Conservation (phyloP, 805 yeast genomes). For the Lachancea mirantina region DNA sequence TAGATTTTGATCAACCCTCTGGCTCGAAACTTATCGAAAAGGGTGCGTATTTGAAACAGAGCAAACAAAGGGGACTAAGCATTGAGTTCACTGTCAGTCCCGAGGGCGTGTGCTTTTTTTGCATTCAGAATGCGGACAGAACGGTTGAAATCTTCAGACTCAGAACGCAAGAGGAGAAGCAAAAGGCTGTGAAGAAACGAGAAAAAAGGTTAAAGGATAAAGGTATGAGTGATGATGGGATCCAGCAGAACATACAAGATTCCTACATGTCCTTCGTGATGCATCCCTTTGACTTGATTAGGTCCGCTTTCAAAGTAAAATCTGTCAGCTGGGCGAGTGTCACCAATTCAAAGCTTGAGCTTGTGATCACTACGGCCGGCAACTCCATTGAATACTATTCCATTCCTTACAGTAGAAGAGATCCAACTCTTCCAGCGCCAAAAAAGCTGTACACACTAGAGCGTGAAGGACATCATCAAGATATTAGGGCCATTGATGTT, state of each 20-base stretch:
- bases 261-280: conserved; percentile 50
- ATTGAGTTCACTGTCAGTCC: conserved; percentile 40
- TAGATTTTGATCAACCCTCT: conserved; percentile 50
- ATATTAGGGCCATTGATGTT: conserved; percentile 74
- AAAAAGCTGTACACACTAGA: conserved; percentile 55
- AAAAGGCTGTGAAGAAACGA: conserved; percentile 69
- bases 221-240: conserved; percentile 56
- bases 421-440: conserved; percentile 35
- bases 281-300: conserved; percentile 61
- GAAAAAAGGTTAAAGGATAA: conserved; percentile 71
- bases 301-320: conserved; percentile 58
- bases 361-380: conserved; percentile 59
- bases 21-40: conserved; percentile 46
- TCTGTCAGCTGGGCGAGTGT: conserved; percentile 57
- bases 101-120: conserved; percentile 39
- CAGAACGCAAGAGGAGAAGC: conserved; percentile 68
- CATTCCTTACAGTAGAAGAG: conserved; percentile 52
- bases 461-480: conserved; percentile 81
- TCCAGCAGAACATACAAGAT: conserved; percentile 40
- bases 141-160: conserved; percentile 74
- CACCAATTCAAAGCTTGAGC: conserved; percentile 43
- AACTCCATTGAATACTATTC: conserved; percentile 69
- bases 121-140: conserved; percentile 72
- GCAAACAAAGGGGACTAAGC: conserved; percentile 62
- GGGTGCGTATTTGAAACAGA: conserved; percentile 68